A percentile compares a stretch with the other conserved stretches of the same genome.
phyloP scores from a whole-genome alignment of 331 rosid species.

The Quercus lobata region DNA sequence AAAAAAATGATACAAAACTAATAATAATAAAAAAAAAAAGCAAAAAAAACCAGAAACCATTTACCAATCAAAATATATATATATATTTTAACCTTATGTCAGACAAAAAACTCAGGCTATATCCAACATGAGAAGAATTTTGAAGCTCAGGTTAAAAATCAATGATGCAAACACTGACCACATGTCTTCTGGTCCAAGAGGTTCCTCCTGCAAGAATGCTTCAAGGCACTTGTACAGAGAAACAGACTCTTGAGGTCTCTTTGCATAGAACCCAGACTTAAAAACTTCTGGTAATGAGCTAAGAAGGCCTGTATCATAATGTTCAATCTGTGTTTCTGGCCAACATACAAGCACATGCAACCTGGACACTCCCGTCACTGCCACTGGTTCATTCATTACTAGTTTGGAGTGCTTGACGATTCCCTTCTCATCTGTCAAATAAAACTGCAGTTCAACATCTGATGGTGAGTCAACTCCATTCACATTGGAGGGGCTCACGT shows the following conservation, averaged over 20 bases:
- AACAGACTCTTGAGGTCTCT: slow-evolving; percentile 80
- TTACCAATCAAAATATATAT: background rate
- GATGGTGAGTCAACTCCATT: slow-evolving; percentile 36
- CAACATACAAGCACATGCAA: slow-evolving; percentile 76
- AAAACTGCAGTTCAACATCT: slow-evolving; percentile 62
- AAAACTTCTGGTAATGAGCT: slow-evolving; percentile 81
- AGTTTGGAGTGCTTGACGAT: slow-evolving; percentile 47
- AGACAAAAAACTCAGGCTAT: background rate
- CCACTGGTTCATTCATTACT: slow-evolving; percentile 47
- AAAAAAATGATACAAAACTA: background rate
- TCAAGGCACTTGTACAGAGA: slow-evolving; percentile 94
- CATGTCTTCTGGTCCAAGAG: slow-evolving; percentile 99
- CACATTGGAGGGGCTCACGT: slow-evolving; percentile 14
- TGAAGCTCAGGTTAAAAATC: background rate
- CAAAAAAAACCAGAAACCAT: background rate
- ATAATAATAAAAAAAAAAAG: too few species aligned
- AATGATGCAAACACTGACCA: slow-evolving; percentile 63
- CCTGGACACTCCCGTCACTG: slow-evolving; percentile 36
- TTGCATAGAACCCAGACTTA: slow-evolving; percentile 66
- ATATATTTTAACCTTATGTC: background rate
- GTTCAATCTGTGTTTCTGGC: slow-evolving; percentile 60
- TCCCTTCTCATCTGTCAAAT: slow-evolving; percentile 77
- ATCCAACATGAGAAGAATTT: background rate
- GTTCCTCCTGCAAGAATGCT: slow-evolving; percentile 97
- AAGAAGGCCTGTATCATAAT: slow-evolving; percentile 51